Percentiles rank a stretch among this genome's conserved stretches.
phyloP scores from a whole-genome alignment of 345 rosid species.

The Brassica carinata region DNA sequence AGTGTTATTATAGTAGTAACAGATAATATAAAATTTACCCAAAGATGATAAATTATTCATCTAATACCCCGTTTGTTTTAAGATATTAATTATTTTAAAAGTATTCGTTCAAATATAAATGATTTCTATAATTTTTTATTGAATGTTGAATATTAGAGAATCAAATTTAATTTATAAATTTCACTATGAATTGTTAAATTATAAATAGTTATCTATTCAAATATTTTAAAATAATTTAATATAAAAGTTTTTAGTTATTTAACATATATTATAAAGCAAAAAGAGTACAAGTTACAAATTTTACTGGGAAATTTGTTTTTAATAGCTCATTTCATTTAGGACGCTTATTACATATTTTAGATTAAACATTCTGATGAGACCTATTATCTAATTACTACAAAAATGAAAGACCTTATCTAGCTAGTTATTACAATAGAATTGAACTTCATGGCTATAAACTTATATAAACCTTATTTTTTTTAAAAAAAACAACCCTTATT shows the following conservation, averaged over 20 bases:
- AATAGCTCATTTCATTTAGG: background rate
- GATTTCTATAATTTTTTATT: no score
- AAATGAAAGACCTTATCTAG: background rate
- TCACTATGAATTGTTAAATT: no score
- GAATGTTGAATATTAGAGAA: no score
- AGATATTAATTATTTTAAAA: background rate
- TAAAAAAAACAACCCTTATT: no score
- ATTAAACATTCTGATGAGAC: background rate
- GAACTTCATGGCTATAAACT: background rate
- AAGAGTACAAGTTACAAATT: background rate
- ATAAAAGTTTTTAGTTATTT: background rate
- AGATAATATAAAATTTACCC: background rate
- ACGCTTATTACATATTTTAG: background rate
- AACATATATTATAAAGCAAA: background rate
- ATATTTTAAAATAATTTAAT: no score
- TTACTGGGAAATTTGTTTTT: background rate
- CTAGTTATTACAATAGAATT: background rate
- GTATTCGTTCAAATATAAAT: no score
- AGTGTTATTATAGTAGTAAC: background rate
- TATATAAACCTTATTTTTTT: background rate
- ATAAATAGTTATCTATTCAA: no score
- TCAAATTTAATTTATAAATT: background rate
- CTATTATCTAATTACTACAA: background rate
- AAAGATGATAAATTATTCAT: background rate
- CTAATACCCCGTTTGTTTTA: background rate